A percentile compares a stretch with the other conserved stretches of the same genome.
Evolutionary conservation across 2,329 filamentous ascomycete species (phyloP).

Genomic region (Chaetomium olivaceum): DNA sequence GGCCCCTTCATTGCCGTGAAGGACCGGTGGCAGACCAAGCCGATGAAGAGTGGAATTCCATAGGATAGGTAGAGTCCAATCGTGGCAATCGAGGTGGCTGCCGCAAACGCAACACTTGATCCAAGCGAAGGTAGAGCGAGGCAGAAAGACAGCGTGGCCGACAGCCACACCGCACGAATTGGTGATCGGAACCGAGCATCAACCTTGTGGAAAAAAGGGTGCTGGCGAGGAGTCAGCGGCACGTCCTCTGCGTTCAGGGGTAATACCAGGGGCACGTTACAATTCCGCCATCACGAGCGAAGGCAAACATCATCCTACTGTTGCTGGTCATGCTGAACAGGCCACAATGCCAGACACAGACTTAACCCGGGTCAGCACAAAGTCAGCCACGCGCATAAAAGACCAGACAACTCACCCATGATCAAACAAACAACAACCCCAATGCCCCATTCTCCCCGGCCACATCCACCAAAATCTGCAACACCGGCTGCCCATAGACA

Average conservation of each 20-base stretch:
- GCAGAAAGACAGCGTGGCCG: constrained; percentile 54
- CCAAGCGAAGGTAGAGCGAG: constrained; percentile 58
- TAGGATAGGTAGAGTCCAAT: constrained; percentile 61
- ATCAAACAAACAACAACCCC: constrained; percentile 55
- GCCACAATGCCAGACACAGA: constrained; percentile 63
- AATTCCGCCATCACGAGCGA: constrained; percentile 57
- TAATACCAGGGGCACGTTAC: constrained; percentile 29
- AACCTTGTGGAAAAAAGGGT: constrained; percentile 55
- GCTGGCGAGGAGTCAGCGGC: constrained; percentile 33
- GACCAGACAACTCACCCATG: constrained; percentile 40
- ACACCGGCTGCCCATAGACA: constrained; percentile 52
- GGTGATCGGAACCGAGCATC: constrained; percentile 52
- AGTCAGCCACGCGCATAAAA: not conserved
- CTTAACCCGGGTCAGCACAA: constrained; percentile 24
- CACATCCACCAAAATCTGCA: constrained; percentile 60
- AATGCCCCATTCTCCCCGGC: constrained; percentile 58
- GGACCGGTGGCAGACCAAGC: constrained; percentile 51
- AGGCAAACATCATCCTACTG: constrained; percentile 61
- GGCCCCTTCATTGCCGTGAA: constrained; percentile 56
- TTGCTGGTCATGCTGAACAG: constrained; percentile 60
- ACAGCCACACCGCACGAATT: constrained; percentile 57
- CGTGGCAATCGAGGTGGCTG: constrained; percentile 60
- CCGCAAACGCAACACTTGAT: constrained; percentile 55
- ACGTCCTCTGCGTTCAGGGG: not conserved
- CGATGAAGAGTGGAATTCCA: constrained; percentile 57